Evolutionary conservation across 177 flowering plant species (phyloP), one percentile per base, ranked within the genome.

Genomic region (Vitis hybrid): DNA sequence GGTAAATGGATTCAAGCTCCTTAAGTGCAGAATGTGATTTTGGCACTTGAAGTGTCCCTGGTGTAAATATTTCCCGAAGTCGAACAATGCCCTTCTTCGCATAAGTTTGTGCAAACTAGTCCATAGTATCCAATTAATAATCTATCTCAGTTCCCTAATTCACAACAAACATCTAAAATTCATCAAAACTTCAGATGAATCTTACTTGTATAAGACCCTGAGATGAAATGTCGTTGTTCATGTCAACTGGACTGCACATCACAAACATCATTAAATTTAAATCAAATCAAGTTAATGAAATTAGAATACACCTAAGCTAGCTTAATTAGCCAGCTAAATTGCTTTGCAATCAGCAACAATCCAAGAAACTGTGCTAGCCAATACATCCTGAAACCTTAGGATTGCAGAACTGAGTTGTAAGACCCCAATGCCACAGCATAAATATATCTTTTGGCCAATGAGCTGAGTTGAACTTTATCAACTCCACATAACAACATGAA

Each of bases 1-100:
- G 93, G 89, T 95, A 97, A 72, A 95, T 80, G 10, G 98, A 93
- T 86, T 95, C 99, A 66, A 95, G 93, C 74, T 91, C 98, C 79
- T 86, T 81, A 18, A 95, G 87, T 56, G 70, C 93, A 62, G 62
- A 57, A n/a, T 73, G 89, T 65, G 97, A 81, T 75, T 81, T 85
- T 10, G 99, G 99, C 63, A 93, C 90, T 76, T 82, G 62, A 64
- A 95, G 94, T 9, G 88, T 88, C 57, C 89, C 94, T 0, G 93
- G 96, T 7, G 91, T 95, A 76, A 95, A 95, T 65, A 95, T 95
- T 80, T 95, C 98, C 72, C 78, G 77, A 22, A 95, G 94, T n/a
- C 80, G 86, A 67, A 95, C 99, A 55, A 89, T 53, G 51, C 94
- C 92, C 45, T 71, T 88, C 60, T 79, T 80, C 12, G 97, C 85